These are phyloP conservation scores for Gossypium schwendimanii DNA, from an alignment of 441 rosid genomes.

Conservation along the genomic window DNA sequence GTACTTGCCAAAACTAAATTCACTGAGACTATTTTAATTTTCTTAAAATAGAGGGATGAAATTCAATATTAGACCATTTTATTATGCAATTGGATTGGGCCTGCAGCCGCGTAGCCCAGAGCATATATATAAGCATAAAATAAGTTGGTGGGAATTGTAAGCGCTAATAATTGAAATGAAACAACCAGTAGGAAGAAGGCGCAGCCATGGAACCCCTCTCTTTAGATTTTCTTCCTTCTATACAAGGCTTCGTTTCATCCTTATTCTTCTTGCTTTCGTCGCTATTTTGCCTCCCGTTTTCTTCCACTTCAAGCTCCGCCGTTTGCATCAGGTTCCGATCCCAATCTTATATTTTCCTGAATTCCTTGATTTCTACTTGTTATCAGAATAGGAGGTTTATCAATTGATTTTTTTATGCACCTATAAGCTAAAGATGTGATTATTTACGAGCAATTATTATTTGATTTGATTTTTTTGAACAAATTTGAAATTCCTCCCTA, in stretches of 20 bases:
- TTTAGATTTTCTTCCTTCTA: constrained; percentile 29
- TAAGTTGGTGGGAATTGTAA: neutral
- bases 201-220: constrained; percentile 15
- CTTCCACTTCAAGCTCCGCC: constrained; percentile 81
- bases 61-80: neutral
- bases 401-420: neutral
- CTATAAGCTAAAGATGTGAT: neutral
- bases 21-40: no score
- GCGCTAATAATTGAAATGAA: constrained; percentile 19
- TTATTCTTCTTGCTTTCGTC: constrained; percentile 46
- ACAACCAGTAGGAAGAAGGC: constrained; percentile 11
- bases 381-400: neutral
- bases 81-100: constrained; percentile 17
- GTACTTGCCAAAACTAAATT: no score
- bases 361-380: neutral
- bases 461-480: neutral
- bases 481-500: neutral
- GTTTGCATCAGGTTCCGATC: constrained; percentile 51
- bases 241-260: constrained; percentile 40
- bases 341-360: neutral
- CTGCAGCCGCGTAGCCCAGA: neutral
- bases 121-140: neutral
- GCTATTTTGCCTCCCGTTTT: constrained; percentile 75
- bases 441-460: neutral
- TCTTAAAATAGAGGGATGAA: no score